Conservation (phyloP, 1,284 basidiomycete species). For the Apiotrichum sp. region DNA sequence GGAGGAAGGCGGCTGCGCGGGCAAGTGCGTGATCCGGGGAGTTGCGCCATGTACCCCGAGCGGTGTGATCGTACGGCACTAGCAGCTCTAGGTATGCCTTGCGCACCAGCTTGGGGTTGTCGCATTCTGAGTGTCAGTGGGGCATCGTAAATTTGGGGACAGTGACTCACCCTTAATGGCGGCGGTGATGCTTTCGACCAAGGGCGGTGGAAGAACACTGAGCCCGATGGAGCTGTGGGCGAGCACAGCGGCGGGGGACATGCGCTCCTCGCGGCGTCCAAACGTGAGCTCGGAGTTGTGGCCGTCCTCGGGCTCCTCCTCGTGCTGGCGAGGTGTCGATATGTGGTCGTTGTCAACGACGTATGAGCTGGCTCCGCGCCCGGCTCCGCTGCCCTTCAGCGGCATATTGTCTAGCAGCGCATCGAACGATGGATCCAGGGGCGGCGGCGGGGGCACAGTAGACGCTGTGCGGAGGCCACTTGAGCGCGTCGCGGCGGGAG, state of each 20-base stretch:
- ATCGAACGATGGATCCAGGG: neutral
- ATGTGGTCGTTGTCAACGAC: neutral
- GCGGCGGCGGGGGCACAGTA: neutral
- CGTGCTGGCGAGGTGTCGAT: neutral
- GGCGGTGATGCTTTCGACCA: constrained; percentile 45
- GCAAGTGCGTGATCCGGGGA: constrained; percentile 36
- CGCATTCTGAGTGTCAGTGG: constrained; percentile 5
- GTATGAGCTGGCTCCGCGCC: neutral
- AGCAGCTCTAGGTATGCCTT: constrained; percentile 24
- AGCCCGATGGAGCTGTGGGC: constrained; percentile 66
- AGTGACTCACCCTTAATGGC: constrained; percentile 39
- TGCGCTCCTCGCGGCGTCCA: constrained; percentile 48
- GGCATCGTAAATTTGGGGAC: neutral
- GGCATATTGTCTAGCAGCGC: neutral
- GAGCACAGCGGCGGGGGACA: constrained; percentile 72
- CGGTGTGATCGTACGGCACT: constrained; percentile 10
- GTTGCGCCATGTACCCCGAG: constrained; percentile 9
- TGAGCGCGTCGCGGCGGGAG: neutral
- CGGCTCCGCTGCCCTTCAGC: neutral
- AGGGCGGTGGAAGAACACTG: constrained; percentile 62
- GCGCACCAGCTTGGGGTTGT: constrained; percentile 23
- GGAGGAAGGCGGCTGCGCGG: constrained; percentile 48
- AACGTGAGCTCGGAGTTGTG: neutral
- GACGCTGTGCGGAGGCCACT: neutral
- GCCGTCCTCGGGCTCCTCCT: neutral